Evolutionary conservation across 768 basidiomycete genomes (phyloP), one percentile per base, ranked within the genome.

Genomic region (Pulveroboletus ravenelii): DNA sequence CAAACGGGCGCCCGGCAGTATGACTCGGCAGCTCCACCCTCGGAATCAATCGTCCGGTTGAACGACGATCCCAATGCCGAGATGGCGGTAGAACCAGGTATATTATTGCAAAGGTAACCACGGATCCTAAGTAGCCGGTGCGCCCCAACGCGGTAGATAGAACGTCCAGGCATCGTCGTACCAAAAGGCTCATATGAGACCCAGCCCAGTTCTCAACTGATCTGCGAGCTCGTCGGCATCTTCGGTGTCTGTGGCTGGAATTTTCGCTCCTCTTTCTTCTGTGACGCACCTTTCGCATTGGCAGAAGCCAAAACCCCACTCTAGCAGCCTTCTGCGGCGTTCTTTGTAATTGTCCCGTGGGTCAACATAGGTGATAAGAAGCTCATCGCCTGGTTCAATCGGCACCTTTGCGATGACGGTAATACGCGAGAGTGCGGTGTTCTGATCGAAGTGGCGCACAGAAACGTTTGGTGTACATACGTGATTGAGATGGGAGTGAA

Each of bases 401-500:
- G 78, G 72, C 10, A 72, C 65, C 48, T 77, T 79, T 5, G 92
- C 86, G n/a, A 89, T 65, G 23, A 91, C 63, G 0, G 87, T 83
- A 62, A 95, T 87, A 34, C 89, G 80, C 7, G 84, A 75, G 47
- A 90, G 82, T 2, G 85, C 77, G 2, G 74, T 80, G 44, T 79
- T 80, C 55, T 76, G 78, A 64, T 89, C 84, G 50, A 89, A 69
- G 62, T 91, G 91, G 2, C 86, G 82, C 14, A 88, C 82, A 15
- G 89, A 87, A 42, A 84, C 58, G 65, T 91, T 94, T 0, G 93
- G 90, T 15, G 71, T 66, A 67, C 93, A 96, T 7, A 78, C 78
- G 65, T 96, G 93, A 67, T 95, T 96, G 29, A 94, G 66, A 57
- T 93, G 89, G 2, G 91, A 86, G 64, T 94, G 91, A 5, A 93